These are phyloP conservation scores for Abelmoschus esculentus DNA, from an alignment of 345 rosid species.

Conservation along the genomic window DNA sequence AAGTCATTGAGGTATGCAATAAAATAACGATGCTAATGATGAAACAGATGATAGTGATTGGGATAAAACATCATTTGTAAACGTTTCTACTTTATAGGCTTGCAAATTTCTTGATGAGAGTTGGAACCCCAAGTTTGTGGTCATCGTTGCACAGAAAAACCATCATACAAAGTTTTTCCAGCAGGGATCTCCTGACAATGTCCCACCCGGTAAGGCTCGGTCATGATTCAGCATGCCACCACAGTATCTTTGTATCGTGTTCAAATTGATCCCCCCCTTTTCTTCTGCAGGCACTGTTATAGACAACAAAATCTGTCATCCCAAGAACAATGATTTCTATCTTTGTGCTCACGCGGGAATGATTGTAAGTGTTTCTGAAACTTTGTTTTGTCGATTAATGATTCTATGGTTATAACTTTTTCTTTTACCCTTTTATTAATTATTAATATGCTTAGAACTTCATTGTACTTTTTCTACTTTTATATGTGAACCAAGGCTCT, in stretches of 20 bases:
- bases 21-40: background rate
- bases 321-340: constrained; percentile 33
- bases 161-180: constrained; percentile 93
- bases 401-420: background rate
- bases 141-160: constrained; percentile 81
- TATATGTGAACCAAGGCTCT: background rate
- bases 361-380: constrained; percentile 24
- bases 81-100: constrained; percentile 40
- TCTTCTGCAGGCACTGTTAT: constrained; percentile 30
- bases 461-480: background rate
- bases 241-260: background rate
- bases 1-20: constrained; percentile 73
- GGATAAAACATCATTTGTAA: background rate
- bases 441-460: background rate
- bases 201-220: constrained; percentile 60
- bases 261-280: background rate
- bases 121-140: constrained; percentile 67
- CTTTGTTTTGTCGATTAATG: background rate
- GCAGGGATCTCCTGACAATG: constrained; percentile 55
- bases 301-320: constrained; percentile 35
- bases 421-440: background rate
- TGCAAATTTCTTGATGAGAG: constrained; percentile 66
- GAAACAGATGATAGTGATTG: background rate
- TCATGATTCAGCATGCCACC: background rate
- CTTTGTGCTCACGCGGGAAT: constrained; percentile 42